Evolutionary conservation across 768 basidiomycete genomes (phyloP), one percentile per base, ranked within the genome.

Genomic region (Mycena galericulata): DNA sequence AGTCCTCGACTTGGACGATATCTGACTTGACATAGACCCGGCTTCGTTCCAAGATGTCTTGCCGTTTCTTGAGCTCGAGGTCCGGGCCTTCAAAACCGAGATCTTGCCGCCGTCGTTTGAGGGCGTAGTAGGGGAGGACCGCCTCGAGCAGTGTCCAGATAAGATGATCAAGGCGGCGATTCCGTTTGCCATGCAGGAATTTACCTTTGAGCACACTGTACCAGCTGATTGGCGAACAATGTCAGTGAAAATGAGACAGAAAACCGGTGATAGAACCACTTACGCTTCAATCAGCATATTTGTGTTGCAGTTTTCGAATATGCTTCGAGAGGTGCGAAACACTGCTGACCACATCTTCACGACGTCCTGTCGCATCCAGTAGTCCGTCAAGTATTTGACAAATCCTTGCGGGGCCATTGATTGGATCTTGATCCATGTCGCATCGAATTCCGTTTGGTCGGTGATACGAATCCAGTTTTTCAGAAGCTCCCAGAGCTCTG

Each of bases 241-340:
- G 36, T 27, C 20, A 30, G 14, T 18, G 14, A 62, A 18, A 17
- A 36, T 14, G 34, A 36, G 34, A 7, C 34, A 36, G 38, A 27
- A 10, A 34, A n/a, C n/a, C n/a, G n/a, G n/a, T n/a, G 41, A 26
- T 11, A 27, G 17, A 9, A 4, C 11, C 1, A 67, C 38, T 1
- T 40, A 66, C 57, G 67, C 72, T 60, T 78, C 74, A 26, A 76
- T 62, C 8, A 76, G 69, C 77, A 78, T 78, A 40, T 78, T 78
- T 0, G 76, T 78, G 30, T 78, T 72, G 41, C 49, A 63, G 7
- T 22, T 18, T 49, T 70, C 40, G 34, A 61, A 68, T 5, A 77
- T 63, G 7, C 7, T 56, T 2, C 72, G 62, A 5, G 62, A 49
- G 20, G 18, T 54, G 2, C 71, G 65, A 40, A 69, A 71, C 2